These are phyloP conservation scores for Pezicula rhizophila DNA, from an alignment of 2,329 filamentous ascomycete genomes.

Conservation along the genomic window DNA sequence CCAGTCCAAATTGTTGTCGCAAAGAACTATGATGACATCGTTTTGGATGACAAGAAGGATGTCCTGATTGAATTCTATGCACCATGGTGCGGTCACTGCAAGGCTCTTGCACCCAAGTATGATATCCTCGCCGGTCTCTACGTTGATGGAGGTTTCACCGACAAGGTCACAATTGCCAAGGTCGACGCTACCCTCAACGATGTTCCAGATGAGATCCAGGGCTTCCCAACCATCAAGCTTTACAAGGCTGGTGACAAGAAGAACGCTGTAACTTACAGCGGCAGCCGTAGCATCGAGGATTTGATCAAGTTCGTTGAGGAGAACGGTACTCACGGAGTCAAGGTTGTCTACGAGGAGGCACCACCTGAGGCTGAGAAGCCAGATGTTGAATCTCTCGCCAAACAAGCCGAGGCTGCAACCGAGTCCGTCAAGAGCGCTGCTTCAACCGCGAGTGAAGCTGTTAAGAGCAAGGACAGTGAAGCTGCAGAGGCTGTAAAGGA, in stretches of 20 bases:
- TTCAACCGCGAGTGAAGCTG: slow-evolving; percentile 42
- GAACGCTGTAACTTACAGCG: slow-evolving; percentile 78
- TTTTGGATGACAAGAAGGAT: slow-evolving; percentile 92
- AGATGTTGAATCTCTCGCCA: slow-evolving; percentile 30
- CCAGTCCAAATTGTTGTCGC: slow-evolving; percentile 85
- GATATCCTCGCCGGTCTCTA: slow-evolving; percentile 82
- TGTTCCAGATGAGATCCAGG: slow-evolving; percentile 91
- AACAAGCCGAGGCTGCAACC: slow-evolving; percentile 33
- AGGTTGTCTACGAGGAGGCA: slow-evolving; percentile 53
- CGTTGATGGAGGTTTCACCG: slow-evolving; percentile 68
- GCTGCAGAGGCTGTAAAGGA: slow-evolving; percentile 33
- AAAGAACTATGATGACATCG: slow-evolving; percentile 86
- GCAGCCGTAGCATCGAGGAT: slow-evolving; percentile 84
- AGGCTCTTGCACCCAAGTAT: slow-evolving; percentile 93
- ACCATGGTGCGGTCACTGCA: slow-evolving; percentile 99
- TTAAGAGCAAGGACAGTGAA: slow-evolving; percentile 38
- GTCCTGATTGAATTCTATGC: slow-evolving; percentile 98
- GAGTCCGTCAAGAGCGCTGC: slow-evolving; percentile 34
- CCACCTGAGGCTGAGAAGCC: slow-evolving; percentile 41
- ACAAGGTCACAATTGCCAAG: slow-evolving; percentile 91
- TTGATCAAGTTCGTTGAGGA: slow-evolving; percentile 88
- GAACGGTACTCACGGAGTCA: slow-evolving; percentile 84
- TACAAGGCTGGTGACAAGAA: slow-evolving; percentile 87
- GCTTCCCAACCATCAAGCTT: slow-evolving; percentile 99
- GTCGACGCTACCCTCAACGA: slow-evolving; percentile 95